Base-by-base conservation (phyloP, 2,329 filamentous ascomycete species). In the Aureobasidium lini region DNA sequence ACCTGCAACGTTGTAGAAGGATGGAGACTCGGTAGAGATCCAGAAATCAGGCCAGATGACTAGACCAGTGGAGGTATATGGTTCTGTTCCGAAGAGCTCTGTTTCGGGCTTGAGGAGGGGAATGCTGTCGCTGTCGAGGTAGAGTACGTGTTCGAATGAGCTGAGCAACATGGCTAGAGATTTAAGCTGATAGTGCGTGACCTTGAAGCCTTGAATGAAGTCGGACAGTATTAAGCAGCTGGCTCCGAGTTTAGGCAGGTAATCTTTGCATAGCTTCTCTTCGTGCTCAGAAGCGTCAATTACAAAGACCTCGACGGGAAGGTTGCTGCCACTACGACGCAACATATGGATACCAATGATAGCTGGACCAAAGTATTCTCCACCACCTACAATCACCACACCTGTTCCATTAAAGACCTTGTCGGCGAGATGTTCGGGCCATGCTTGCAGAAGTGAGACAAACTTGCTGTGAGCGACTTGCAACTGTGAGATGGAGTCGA, bases 41-140 rank as follows among this genome's bases (percentile, higher is more conserved):
- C 76, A 78, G 64, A 75, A 77, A 64, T 79, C 77, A 0, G 76
- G 76, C 77, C 77, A 80, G 7, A 73, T 72, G 7, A 79, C 67
- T 60, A 80, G 67, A 1, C 74, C 72, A 1, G 62, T 71, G 3
- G 71, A 68, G 5, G 63, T 66, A 65, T 79, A 81, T 0, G 76
- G 74, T n/a, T 76, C 70, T 4, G 66, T 64, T 1, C 62, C 63
- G 64, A 81, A 79, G 1, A 80, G 66, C 5, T 63, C 46, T 15
- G 46, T 32, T 11, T 75, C 73, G 0, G 78, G 77, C 13, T 73
- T 66, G 3, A 71, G 64, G 1, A 79, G 59, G 0, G 77, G 75
- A 40, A 80, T 76, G 42, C 73, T 72, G 49, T 80, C 78, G 2
- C 75, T 76, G 60, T 80, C 78, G 11, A 80, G 67, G 63, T 77